phyloP scores from a whole-genome alignment of 805 yeast species.

The Candida nitratophila region DNA sequence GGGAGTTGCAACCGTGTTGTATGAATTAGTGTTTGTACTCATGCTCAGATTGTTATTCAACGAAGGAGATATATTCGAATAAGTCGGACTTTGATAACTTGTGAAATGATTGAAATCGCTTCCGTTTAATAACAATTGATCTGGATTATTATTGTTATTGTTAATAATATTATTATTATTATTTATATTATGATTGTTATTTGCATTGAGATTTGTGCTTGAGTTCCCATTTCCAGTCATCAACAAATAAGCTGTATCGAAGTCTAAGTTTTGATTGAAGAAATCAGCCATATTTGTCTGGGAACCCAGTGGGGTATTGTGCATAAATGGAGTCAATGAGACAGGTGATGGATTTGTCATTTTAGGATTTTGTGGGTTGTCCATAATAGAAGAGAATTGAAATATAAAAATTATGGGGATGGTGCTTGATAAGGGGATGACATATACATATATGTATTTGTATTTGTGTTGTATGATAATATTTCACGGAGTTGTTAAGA shows the following conservation, averaged over 20 bases:
- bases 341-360: neutral
- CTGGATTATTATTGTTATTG: too few species aligned
- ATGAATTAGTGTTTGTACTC: neutral
- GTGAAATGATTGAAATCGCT: too few species aligned
- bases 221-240: slow-evolving; percentile 16
- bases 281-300: slow-evolving; percentile 1
- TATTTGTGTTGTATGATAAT: too few species aligned
- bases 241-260: slow-evolving; percentile 29
- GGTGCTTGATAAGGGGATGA: too few species aligned
- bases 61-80: neutral
- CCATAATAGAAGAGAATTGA: too few species aligned
- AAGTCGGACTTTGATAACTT: slow-evolving; percentile 6
- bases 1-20: neutral
- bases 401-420: too few species aligned
- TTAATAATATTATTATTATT: slow-evolving; percentile 6
- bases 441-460: too few species aligned
- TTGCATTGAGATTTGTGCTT: neutral
- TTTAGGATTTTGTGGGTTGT: too few species aligned
- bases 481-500: too few species aligned
- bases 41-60: neutral
- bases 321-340: slow-evolving; percentile 2
- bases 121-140: too few species aligned
- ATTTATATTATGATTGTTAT: slow-evolving; percentile 6
- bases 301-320: slow-evolving; percentile 1
- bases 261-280: slow-evolving; percentile 20